Percentiles rank a stretch among this genome's conserved stretches.
Conservation (phyloP, 1,284 basidiomycete genomes). For the Fistulina hepatica region DNA sequence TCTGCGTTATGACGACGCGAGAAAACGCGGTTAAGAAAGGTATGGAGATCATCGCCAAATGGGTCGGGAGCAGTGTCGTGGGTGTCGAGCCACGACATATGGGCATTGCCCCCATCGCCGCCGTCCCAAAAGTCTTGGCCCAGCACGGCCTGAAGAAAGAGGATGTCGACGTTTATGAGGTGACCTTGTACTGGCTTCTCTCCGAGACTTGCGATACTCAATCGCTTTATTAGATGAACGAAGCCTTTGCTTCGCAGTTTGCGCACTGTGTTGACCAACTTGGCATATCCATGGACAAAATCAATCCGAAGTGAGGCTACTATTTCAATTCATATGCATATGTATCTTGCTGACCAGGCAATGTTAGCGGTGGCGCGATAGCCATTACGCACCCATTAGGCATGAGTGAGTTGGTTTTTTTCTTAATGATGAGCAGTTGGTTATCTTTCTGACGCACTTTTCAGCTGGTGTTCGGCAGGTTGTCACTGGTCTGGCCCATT, state of each 20-base stretch:
- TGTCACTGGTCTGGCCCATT: constrained; percentile 74
- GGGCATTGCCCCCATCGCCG: constrained; percentile 79
- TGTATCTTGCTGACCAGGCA: constrained; percentile 4
- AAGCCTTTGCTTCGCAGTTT: constrained; percentile 76
- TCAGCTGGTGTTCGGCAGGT: constrained; percentile 75
- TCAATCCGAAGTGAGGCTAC: constrained; percentile 68
- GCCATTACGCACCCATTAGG: constrained; percentile 74
- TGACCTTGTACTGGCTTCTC: no score
- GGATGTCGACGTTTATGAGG: constrained; percentile 86
- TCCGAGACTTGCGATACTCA: no score
- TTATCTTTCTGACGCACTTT: constrained; percentile 4
- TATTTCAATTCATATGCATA: neutral
- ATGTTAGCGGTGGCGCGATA: constrained; percentile 71
- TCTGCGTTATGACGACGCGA: constrained; percentile 81
- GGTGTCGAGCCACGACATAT: constrained; percentile 84
- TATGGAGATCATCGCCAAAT: constrained; percentile 85
- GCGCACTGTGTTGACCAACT: constrained; percentile 75
- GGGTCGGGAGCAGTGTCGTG: constrained; percentile 70
- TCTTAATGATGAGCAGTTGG: neutral
- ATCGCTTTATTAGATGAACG: constrained; percentile 51
- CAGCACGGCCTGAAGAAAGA: constrained; percentile 68
- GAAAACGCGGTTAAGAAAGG: constrained; percentile 76
- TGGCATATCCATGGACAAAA: constrained; percentile 69
- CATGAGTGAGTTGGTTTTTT: constrained; percentile 50
- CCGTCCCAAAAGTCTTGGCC: constrained; percentile 72